phyloP scores from a whole-genome alignment of 176 grass and related monocot species.

The Tuctoria greenei region DNA sequence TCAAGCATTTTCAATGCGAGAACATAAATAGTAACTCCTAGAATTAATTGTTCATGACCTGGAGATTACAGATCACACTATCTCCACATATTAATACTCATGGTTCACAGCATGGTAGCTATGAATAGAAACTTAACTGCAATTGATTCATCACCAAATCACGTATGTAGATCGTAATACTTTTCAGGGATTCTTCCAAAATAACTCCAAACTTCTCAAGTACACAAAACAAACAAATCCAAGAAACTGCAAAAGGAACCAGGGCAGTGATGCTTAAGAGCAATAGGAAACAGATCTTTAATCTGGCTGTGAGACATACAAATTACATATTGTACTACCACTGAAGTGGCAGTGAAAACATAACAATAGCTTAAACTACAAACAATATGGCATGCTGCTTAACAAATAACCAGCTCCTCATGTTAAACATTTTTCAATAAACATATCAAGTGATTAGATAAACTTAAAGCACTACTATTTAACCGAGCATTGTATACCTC shows the following conservation, averaged over 20 bases:
- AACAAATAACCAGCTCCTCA: neutral
- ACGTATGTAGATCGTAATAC: slow-evolving; percentile 43
- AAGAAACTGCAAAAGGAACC: slow-evolving; percentile 56
- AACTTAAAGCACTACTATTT: neutral
- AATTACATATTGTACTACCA: slow-evolving; percentile 20
- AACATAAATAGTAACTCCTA: neutral
- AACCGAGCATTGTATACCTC: slow-evolving; percentile 56
- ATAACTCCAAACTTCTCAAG: slow-evolving; percentile 57
- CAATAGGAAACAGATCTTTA: slow-evolving; percentile 30
- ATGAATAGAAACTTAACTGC: slow-evolving; percentile 62
- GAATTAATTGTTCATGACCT: neutral
- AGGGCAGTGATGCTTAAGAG: slow-evolving; percentile 39
- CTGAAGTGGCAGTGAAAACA: neutral
- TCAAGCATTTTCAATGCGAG: neutral
- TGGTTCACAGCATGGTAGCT: slow-evolving; percentile 30
- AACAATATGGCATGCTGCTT: neutral
- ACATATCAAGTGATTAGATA: slow-evolving; percentile 10
- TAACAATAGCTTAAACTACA: slow-evolving; percentile 4
- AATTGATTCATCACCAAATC: slow-evolving; percentile 47
- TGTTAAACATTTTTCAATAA: neutral
- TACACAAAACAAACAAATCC: slow-evolving; percentile 59
- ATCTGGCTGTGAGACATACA: slow-evolving; percentile 7
- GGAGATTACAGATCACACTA: neutral
- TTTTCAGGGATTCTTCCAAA: slow-evolving; percentile 40
- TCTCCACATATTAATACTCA: neutral